Conservation (phyloP, 2,329 filamentous ascomycete species). For the Fusarium incarnatum region DNA sequence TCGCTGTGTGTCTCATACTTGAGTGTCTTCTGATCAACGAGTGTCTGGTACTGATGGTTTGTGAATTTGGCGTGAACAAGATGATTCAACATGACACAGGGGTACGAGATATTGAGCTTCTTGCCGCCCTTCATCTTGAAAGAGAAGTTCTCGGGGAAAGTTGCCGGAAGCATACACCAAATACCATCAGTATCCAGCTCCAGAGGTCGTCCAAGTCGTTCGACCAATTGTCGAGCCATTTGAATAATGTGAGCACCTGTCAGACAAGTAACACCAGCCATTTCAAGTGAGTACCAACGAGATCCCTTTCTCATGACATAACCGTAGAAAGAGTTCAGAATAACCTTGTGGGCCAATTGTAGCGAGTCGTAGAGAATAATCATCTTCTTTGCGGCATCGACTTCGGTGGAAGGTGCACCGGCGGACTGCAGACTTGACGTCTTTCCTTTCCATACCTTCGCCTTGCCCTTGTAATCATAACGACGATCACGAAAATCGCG, state of each 20-base stretch:
- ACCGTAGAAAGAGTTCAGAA: conserved; percentile 98
- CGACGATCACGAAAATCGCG: conserved; percentile 95
- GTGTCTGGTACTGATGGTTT: conserved; percentile 95
- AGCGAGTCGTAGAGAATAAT: conserved; percentile 95
- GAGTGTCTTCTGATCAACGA: conserved; percentile 82
- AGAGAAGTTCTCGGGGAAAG: conserved; percentile 94
- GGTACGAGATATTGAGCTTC: conserved; percentile 96
- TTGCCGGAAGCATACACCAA: conserved; percentile 98
- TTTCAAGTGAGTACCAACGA: conserved; percentile 98
- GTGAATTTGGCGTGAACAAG: conserved; percentile 94
- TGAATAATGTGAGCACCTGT: conserved; percentile 98
- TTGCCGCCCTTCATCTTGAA: conserved; percentile 97
- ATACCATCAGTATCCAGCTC: conserved; percentile 99
- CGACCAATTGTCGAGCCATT: conserved; percentile 91
- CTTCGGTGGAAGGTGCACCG: conserved; percentile 78
- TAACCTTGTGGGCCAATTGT: conserved; percentile 98
- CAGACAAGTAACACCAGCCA: conserved; percentile 97
- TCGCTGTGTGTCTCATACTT: conserved; percentile 97
- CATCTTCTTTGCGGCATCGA: conserved; percentile 99
- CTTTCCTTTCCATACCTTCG: conserved; percentile 99
- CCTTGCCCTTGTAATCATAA: conserved; percentile 98
- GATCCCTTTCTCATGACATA: conserved; percentile 99
- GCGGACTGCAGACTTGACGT: conserved; percentile 86
- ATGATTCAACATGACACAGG: conserved; percentile 99
- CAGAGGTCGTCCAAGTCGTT: conserved; percentile 89